Percentiles rank a stretch among this genome's conserved stretches.
These are phyloP conservation scores for Reutealis trisperma DNA, from an alignment of 345 rosid genomes.

Conservation along the genomic window DNA sequence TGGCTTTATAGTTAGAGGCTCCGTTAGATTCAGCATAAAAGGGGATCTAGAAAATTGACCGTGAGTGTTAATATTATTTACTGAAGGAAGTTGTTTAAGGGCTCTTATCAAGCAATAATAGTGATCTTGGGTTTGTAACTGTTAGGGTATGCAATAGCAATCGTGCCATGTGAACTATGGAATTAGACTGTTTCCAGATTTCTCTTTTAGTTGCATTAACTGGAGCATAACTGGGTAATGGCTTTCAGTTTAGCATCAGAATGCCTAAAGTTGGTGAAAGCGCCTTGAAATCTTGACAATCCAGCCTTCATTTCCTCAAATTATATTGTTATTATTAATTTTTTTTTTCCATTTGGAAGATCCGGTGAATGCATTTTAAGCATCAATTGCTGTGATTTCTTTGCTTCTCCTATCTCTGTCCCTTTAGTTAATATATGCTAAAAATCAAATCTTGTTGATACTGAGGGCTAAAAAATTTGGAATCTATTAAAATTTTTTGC, in stretches of 20 bases:
- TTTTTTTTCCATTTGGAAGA: background rate
- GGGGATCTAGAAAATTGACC: background rate
- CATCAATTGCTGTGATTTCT: background rate
- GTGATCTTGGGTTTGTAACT: background rate
- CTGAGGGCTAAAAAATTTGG: background rate
- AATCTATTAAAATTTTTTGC: background rate
- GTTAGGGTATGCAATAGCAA: background rate
- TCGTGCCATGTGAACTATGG: background rate
- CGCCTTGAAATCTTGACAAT: background rate
- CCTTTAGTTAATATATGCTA: background rate
- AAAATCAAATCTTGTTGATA: background rate
- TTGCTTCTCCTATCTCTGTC: background rate
- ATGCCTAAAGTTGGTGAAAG: background rate
- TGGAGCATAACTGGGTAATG: background rate
- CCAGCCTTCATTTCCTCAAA: background rate
- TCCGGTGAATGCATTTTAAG: background rate
- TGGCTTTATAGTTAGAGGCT: background rate
- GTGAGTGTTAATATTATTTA: background rate
- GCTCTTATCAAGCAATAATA: background rate
- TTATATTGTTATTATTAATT: background rate
- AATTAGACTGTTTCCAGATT: background rate
- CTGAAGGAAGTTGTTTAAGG: too few relatives aligned
- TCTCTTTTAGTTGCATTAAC: background rate
- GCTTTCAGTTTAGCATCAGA: background rate
- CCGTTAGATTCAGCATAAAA: background rate